Percentiles rank a stretch among this genome's conserved stretches.
Conservation (phyloP, 139 green algal species). For the Picocystis salinarum region DNA sequence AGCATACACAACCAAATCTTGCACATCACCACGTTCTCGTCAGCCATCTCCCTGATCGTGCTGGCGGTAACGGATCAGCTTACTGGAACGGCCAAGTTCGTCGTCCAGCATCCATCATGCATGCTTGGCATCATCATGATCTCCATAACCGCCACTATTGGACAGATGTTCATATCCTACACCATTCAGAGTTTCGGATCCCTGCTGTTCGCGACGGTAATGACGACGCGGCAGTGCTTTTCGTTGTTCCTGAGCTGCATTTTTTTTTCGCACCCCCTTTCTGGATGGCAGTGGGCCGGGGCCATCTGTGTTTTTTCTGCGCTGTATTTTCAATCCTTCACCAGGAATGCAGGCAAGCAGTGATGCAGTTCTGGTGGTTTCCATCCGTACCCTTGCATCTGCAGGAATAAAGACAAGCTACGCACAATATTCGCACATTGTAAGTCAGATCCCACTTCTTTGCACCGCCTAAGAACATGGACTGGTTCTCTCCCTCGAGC, state of each 20-base stretch:
- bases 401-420: too few relatives aligned
- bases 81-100: too few relatives aligned
- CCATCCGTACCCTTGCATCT: too few relatives aligned
- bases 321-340: not conserved
- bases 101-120: not conserved
- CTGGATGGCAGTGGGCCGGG: constrained; percentile 30
- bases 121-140: not conserved
- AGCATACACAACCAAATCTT: constrained; percentile 83
- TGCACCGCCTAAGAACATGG: too few relatives aligned
- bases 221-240: constrained; percentile 81
- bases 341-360: too few relatives aligned
- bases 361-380: too few relatives aligned
- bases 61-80: constrained; percentile 19
- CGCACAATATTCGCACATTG: too few relatives aligned
- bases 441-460: too few relatives aligned
- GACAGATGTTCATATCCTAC: constrained; percentile 66
- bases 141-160: constrained; percentile 10
- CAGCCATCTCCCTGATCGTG: constrained; percentile 24
- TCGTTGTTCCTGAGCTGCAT: constrained; percentile 74
- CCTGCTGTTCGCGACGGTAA: constrained; percentile 77
- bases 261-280: constrained; percentile 63
- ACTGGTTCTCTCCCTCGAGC: too few relatives aligned
- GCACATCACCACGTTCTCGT: constrained; percentile 46
- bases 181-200: constrained; percentile 62
- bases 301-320: not conserved